Conservation (phyloP, 805 yeast species). For the Hemisphaericaspora nanyangensis region DNA sequence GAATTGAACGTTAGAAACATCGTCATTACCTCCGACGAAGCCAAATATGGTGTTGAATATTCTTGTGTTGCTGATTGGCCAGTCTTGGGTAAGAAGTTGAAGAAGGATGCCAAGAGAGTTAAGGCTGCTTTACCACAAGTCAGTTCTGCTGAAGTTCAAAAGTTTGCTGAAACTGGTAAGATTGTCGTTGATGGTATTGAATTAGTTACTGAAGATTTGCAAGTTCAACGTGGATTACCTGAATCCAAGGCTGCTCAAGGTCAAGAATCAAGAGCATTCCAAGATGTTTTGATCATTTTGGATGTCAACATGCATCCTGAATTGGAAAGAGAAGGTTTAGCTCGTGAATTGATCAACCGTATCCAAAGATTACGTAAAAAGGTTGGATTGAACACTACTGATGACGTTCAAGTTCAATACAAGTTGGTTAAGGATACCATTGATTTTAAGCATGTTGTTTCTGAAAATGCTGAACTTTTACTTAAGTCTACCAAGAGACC, state of each 20-base stretch:
- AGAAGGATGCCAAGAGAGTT: constrained; percentile 88
- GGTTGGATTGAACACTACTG: constrained; percentile 91
- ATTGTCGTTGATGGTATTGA: constrained; percentile 86
- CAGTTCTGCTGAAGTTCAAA: constrained; percentile 77
- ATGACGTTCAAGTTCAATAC: constrained; percentile 88
- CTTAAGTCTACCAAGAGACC: constrained; percentile 74
- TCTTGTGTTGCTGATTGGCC: constrained; percentile 99
- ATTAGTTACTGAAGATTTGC: constrained; percentile 81
- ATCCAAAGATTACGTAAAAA: constrained; percentile 97
- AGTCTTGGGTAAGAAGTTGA: constrained; percentile 92
- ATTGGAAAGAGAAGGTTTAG: constrained; percentile 88
- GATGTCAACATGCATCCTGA: constrained; percentile 87
- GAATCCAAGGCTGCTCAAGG: constrained; percentile 60
- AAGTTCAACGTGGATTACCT: constrained; percentile 86
- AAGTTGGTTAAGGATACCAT: constrained; percentile 62
- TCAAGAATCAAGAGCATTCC: constrained; percentile 81
- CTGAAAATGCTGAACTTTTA: constrained; percentile 63
- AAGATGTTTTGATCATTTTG: constrained; percentile 83
- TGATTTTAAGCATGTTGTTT: constrained; percentile 57
- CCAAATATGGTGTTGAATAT: constrained; percentile 86
- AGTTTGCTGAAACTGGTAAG: constrained; percentile 67
- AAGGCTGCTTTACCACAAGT: constrained; percentile 88
- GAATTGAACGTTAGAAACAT: constrained; percentile 91
- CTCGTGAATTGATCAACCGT: constrained; percentile 95
- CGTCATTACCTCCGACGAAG: constrained; percentile 85